A percentile compares a stretch with the other conserved stretches of the same genome.
Evolutionary conservation across 306 rosid species (phyloP).

Genomic region (Inga laurina): DNA sequence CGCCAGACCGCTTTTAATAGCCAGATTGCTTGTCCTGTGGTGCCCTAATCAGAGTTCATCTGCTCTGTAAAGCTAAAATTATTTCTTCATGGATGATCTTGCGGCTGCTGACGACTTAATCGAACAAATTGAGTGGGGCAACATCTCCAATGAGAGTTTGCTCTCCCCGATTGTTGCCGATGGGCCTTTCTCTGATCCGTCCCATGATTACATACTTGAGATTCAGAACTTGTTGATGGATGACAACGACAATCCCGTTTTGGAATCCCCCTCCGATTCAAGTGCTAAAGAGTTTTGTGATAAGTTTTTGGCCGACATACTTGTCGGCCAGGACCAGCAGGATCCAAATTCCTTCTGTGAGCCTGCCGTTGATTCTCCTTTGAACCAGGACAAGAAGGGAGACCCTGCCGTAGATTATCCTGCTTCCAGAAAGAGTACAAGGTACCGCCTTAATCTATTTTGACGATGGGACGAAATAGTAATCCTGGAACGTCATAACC

Average conservation of each 20-base stretch:
- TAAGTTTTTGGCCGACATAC: constrained; percentile 49
- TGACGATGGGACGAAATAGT: neutral
- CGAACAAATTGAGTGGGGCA: constrained; percentile 42
- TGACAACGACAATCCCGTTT: constrained; percentile 33
- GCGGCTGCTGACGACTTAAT: constrained; percentile 19
- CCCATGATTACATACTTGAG: constrained; percentile 31
- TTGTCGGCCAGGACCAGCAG: constrained; percentile 33
- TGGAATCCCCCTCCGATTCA: constrained; percentile 22
- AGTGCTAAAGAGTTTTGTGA: constrained; percentile 25
- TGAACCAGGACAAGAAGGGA: constrained; percentile 38
- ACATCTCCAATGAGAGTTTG: constrained; percentile 34
- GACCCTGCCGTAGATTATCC: constrained; percentile 41
- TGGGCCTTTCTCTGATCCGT: neutral
- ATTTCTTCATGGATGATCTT: constrained; percentile 28
- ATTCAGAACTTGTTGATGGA: constrained; percentile 64
- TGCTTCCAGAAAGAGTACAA: constrained; percentile 53
- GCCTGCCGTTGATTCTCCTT: constrained; percentile 1
- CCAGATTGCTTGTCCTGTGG: neutral
- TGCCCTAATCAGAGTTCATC: neutral
- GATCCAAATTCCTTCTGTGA: constrained; percentile 34
- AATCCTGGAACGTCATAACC: neutral
- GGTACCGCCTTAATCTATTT: constrained; percentile 41
- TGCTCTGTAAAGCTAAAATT: neutral
- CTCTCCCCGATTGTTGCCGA: constrained; percentile 12
- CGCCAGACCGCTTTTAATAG: neutral